Evolutionary conservation across 495 filamentous ascomycete species (phyloP).

Genomic region (Geopyxis carbonaria): DNA sequence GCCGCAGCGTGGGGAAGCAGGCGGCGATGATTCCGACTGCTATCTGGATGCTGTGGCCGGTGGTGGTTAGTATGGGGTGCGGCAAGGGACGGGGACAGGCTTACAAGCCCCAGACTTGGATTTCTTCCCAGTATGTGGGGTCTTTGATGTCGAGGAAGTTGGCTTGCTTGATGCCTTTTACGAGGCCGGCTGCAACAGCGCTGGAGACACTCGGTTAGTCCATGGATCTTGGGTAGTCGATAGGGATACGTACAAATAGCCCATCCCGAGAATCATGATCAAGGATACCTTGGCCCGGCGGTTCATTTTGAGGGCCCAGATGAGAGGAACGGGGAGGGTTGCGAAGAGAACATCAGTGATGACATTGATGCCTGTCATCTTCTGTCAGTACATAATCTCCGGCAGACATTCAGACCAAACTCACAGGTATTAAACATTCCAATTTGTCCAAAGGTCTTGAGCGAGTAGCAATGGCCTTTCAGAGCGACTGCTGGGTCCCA

Average conservation of each 20-base stretch:
- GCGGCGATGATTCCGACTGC: slow-evolving; percentile 28
- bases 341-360: slow-evolving; percentile 33
- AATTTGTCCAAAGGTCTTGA: slow-evolving; percentile 25
- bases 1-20: slow-evolving; percentile 29
- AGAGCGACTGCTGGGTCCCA: slow-evolving; percentile 21
- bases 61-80: too few species aligned
- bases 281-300: slow-evolving; percentile 28
- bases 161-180: background rate
- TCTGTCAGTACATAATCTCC: too few species aligned
- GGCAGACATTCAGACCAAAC: too few species aligned
- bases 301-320: slow-evolving; percentile 32
- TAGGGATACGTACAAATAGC: too few species aligned
- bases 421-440: slow-evolving; percentile 29
- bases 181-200: background rate
- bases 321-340: slow-evolving; percentile 30
- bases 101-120: background rate
- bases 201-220: too few species aligned
- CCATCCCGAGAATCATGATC: slow-evolving; percentile 30
- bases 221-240: too few species aligned
- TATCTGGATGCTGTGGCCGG: background rate
- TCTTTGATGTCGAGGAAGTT: background rate
- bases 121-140: background rate
- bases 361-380: slow-evolving; percentile 12
- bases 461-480: slow-evolving; percentile 24
- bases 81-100: too few species aligned